These are phyloP conservation scores for Clarireedia hainanense DNA, from an alignment of 2,329 filamentous ascomycete species.

Conservation along the genomic window DNA sequence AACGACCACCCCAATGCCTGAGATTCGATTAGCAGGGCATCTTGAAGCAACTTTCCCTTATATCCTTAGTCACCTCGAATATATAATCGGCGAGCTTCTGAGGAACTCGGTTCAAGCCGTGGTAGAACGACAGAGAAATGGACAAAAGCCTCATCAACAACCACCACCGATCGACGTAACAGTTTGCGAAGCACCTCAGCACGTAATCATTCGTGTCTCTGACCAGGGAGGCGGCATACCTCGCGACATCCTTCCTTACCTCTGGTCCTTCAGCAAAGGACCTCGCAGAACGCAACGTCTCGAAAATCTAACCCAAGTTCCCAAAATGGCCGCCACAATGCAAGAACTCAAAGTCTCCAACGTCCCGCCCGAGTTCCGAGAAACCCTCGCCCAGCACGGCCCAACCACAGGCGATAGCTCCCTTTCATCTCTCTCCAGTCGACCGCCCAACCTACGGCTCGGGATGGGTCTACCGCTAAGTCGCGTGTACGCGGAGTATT, in stretches of 20 bases:
- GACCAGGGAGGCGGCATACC: conserved; percentile 92
- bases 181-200: conserved; percentile 86
- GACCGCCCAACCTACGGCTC: conserved; percentile 78
- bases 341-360: conserved; percentile 64
- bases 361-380: not conserved
- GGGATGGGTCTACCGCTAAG: conserved; percentile 93
- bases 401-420: conserved; percentile 38
- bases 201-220: conserved; percentile 93
- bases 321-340: conserved; percentile 86
- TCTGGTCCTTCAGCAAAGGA: conserved; percentile 97
- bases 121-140: conserved; percentile 60
- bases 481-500: conserved; percentile 93
- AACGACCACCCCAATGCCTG: conserved; percentile 61
- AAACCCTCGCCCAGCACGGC: conserved; percentile 1
- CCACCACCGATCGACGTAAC: conserved; percentile 88
- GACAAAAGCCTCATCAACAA: conserved; percentile 15
- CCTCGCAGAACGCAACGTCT: conserved; percentile 69
- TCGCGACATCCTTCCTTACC: conserved; percentile 72
- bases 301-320: conserved; percentile 79
- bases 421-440: conserved; percentile 68
- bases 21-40: conserved; percentile 78
- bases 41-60: conserved; percentile 89
- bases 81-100: conserved; percentile 91
- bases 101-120: conserved; percentile 92
- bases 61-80: conserved; percentile 91